Evolutionary conservation across 306 rosid species (phyloP), one percentile per base, ranked within the genome.

Genomic region (Castanopsis chinensis): DNA sequence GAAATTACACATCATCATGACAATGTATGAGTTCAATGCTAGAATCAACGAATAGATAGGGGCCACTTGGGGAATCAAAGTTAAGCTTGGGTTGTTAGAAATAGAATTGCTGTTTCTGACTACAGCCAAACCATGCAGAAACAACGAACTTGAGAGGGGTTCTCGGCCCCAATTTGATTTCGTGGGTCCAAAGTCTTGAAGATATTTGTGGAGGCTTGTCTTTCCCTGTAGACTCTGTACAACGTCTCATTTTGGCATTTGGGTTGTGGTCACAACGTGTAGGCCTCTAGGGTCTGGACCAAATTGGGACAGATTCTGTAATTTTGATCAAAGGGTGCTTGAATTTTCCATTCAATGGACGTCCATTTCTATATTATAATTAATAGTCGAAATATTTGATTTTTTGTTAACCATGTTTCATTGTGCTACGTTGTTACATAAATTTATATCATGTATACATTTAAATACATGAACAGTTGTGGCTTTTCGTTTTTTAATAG

Each of bases 121-220:
- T n/a, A 10, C 49, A 35, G 20, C 60, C 60, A 54, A 33, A 14
- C 70, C 77, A 33, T 11, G 23, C 3, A 58, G 17, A 58, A 58
- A 23, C 30, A 58, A 30, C 2, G 30, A 58, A 58, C 11, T 25
- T 35, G 45, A 61, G 65, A 43, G 25, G 63, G 41, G 52, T 23
- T 52, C 75, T 10, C 5, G 78, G 84, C 2, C 87, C 86, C 80
- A 71, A 13, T 49, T 78, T 81, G 84, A 78, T 82, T 78, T 52
- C 14, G 72, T 75, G 81, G 71, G 83, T 53, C 76, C 81, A 68
- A 56, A 5, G 13, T 9, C 33, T 74, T 68, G 51, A 69, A 73
- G 68, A 77, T 76, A 18, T 43, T 33, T 19, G 35, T 18, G 37
- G 59, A 43, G 68, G 51, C 35, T 1, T 79, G 76, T 54, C 71